Conservation (phyloP, 352 stramenopile genomes). For the Phytophthora cactorum region DNA sequence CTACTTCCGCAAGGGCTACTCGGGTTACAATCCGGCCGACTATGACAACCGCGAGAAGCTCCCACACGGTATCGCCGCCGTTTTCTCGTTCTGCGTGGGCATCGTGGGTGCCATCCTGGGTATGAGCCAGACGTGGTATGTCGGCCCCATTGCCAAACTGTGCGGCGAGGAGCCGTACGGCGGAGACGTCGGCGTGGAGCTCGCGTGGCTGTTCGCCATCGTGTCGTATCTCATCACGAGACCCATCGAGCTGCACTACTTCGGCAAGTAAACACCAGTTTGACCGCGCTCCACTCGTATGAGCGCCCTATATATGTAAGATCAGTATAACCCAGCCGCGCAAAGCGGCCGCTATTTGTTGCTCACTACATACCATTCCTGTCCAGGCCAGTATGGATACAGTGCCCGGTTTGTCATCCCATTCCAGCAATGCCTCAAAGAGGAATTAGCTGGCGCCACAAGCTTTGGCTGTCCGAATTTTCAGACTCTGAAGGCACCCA, state of each 20-base stretch:
- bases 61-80: conserved; percentile 41
- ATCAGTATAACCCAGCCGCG: conserved; percentile 18
- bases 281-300: conserved; percentile 10
- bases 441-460: too few relatives aligned
- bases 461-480: too few relatives aligned
- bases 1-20: conserved; percentile 52
- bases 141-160: conserved; percentile 40
- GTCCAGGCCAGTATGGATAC: too few relatives aligned
- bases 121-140: conserved; percentile 63
- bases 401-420: too few relatives aligned
- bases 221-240: conserved; percentile 44
- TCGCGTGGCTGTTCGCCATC: conserved; percentile 44
- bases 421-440: too few relatives aligned
- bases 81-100: conserved; percentile 51
- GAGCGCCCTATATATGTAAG: conserved; percentile 11
- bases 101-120: conserved; percentile 41
- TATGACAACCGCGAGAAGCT: conserved; percentile 52
- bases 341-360: background rate
- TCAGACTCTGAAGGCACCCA: too few relatives aligned
- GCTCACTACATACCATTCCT: background rate
- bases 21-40: conserved; percentile 50
- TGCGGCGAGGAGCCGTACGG: conserved; percentile 39
- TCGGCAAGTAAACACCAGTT: conserved; percentile 28
- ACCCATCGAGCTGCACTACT: conserved; percentile 54
- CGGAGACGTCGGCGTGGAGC: conserved; percentile 49